Conservation (phyloP, 495 filamentous ascomycete genomes). For the Podospora conica region DNA sequence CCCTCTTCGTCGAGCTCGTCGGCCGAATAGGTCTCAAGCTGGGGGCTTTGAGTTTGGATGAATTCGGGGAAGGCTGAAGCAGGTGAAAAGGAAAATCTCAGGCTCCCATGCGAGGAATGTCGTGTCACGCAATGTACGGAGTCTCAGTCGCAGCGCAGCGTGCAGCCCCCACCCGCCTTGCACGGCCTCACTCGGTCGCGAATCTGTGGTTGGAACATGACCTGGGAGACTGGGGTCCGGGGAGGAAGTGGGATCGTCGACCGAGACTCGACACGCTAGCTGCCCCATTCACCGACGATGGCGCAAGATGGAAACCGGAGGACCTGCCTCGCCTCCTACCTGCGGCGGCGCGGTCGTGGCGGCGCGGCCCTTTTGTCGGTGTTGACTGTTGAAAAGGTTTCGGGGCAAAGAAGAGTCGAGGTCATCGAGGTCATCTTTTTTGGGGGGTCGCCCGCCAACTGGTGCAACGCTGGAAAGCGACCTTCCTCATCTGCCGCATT, state of each 20-base stretch:
- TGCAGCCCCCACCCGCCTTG: neutral
- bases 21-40: neutral
- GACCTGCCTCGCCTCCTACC: neutral
- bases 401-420: neutral
- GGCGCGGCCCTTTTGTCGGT: neutral
- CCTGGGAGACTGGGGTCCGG: no score
- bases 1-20: neutral
- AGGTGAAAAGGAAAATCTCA: neutral
- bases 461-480: neutral
- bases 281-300: neutral
- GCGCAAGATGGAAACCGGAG: neutral
- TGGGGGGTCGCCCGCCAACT: neutral
- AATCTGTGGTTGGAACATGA: neutral
- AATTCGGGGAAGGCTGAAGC: neutral
- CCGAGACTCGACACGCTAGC: neutral
- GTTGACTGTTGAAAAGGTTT: neutral
- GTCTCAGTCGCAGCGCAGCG: no score
- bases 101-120: neutral
- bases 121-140: neutral
- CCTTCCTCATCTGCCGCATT: constrained; percentile 12
- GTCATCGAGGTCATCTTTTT: neutral
- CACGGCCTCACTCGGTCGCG: neutral
- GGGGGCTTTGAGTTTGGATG: neutral
- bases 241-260: neutral
- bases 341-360: neutral